Evolutionary conservation across 768 basidiomycete genomes (phyloP).

Genomic region (Russula ochroleuca): DNA sequence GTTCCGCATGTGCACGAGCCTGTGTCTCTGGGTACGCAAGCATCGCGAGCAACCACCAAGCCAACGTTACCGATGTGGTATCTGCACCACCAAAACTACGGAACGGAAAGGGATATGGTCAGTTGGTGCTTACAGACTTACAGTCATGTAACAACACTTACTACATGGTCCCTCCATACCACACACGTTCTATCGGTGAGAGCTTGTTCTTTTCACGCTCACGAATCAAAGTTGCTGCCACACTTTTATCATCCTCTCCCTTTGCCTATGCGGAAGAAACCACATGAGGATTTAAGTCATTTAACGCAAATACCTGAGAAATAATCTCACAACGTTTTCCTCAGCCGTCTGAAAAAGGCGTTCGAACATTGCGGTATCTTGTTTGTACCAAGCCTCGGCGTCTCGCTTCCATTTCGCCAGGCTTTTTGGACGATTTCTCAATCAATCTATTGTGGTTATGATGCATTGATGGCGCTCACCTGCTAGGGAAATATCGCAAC

Average conservation of each 20-base stretch:
- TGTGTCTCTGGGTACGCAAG: background rate
- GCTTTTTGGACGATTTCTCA: background rate
- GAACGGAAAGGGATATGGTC: background rate
- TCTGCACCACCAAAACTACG: background rate
- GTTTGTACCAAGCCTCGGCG: background rate
- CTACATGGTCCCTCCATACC: background rate
- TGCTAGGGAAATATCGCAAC: constrained; percentile 3
- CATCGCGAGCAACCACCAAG: constrained; percentile 3
- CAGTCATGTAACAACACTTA: background rate
- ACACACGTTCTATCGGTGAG: background rate
- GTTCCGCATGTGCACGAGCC: background rate
- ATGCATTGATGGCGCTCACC: background rate
- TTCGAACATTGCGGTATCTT: background rate
- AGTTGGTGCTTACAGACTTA: background rate
- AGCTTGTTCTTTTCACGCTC: background rate
- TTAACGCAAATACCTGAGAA: background rate
- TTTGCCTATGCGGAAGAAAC: background rate
- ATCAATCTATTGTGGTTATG: too few species aligned
- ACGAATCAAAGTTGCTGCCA: background rate
- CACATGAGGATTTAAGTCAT: too few species aligned
- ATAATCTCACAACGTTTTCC: background rate
- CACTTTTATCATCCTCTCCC: background rate
- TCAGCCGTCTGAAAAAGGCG: background rate
- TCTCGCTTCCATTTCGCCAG: constrained; percentile 5
- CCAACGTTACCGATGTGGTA: background rate